A percentile compares a stretch with the other conserved stretches of the same genome.
Conservation (phyloP, 2,329 filamentous ascomycete species). For the Pezizomycotina sp. region DNA sequence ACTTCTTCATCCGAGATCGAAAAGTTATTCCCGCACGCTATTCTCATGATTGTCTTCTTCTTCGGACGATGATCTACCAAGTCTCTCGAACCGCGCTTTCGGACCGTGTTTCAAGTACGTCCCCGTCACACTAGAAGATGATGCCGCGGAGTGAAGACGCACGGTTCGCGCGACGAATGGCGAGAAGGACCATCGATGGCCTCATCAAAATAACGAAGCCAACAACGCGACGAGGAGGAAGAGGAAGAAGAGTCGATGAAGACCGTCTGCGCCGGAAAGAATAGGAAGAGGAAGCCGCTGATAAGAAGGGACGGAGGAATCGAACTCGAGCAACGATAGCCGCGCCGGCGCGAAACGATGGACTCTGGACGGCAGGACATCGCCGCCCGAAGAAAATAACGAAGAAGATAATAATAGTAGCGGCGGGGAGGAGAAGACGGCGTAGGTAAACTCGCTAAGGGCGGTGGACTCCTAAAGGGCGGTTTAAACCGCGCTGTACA, state of each 20-base stretch:
- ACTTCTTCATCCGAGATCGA: slow-evolving; percentile 48
- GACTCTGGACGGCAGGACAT: slow-evolving; percentile 16
- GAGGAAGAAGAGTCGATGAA: slow-evolving; percentile 4
- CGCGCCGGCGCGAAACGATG: slow-evolving; percentile 11
- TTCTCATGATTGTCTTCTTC: slow-evolving; percentile 64
- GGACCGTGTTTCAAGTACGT: slow-evolving; percentile 72
- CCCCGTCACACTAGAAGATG: slow-evolving; percentile 88
- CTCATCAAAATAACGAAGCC: slow-evolving; percentile 18
- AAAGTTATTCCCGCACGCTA: slow-evolving; percentile 55
- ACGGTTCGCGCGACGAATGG: slow-evolving; percentile 60
- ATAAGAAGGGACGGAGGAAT: slow-evolving; percentile 7
- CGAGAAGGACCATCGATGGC: slow-evolving; percentile 29
- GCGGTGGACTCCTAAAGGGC: too few species aligned
- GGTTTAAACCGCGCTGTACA: slow-evolving; percentile 10
- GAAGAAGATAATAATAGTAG: slow-evolving; percentile 12
- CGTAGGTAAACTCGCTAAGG: too few species aligned
- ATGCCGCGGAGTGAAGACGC: slow-evolving; percentile 81
- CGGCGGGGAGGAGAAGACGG: slow-evolving; percentile 16
- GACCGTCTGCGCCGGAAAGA: too few species aligned
- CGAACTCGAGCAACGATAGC: slow-evolving; percentile 5
- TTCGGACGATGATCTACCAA: slow-evolving; percentile 63
- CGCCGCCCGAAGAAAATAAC: slow-evolving; percentile 13
- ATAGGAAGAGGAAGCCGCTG: slow-evolving; percentile 4
- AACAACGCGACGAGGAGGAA: slow-evolving; percentile 8
- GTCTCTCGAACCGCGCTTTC: slow-evolving; percentile 67